Evolutionary conservation across 2,329 filamentous ascomycete species (phyloP), one percentile per base, ranked within the genome.

Genomic region (Rhinocladiella mackenziei): DNA sequence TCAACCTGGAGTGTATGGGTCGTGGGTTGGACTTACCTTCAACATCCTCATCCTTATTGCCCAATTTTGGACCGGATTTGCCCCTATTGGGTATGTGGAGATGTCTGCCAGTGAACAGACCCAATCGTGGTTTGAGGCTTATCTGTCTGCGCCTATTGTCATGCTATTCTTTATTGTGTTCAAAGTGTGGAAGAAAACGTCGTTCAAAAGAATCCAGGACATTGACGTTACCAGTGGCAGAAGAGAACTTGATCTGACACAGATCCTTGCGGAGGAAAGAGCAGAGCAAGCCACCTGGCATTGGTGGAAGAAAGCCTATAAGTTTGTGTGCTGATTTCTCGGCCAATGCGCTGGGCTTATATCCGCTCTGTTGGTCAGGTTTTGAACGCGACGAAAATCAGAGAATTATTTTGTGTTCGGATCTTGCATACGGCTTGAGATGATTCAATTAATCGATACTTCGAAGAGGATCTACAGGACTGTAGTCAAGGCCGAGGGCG

Each of bases 61-160:
- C 1, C 89, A 95, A 63, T 91, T 94, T 70, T 95, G 88, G 86
- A 83, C 85, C 37, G 87, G 84, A 17, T 81, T 85, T 3, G 89
- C 82, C 61, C 89, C 89, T 3, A 75, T 92, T 34, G 76, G 70
- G 26, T 43, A 43, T 22, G 23, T 11, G 6, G 60, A 58, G 15
- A 70, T 71, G 63, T 69, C 69, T 0, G 50, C 69, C 3, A 31
- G 57, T 1, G 62, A 71, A 4, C 68, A 80, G 25, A 76, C 77
- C 0, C 63, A 78, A 51, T 79, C 72, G 53, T 92, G 89, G 66
- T 94, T 94, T 65, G 67, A 70, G 30, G 56, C 58, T 3, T 82
- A 78, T 58, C 68, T 83, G 9, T 77, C 77, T 7, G 70, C 70
- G 0, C 75, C 76, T 0, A 66, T 81, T n/a, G 71, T 79, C 22